Evolutionary conservation across 306 rosid species (phyloP).

Genomic region (Sophora flavescens): DNA sequence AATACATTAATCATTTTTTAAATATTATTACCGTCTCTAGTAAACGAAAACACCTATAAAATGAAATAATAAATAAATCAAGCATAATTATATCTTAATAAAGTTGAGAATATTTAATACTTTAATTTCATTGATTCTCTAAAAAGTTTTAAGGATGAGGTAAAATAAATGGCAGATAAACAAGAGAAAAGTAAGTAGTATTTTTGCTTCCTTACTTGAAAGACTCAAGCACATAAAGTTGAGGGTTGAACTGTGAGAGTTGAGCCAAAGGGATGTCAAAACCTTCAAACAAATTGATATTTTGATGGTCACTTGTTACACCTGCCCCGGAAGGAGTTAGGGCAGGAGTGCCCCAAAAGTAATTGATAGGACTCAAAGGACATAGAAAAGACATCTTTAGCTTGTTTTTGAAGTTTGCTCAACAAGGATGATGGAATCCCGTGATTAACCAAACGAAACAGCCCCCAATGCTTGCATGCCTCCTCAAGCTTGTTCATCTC

Average conservation of each 20-base stretch:
- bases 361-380: slow-evolving; percentile 53
- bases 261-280: slow-evolving; percentile 48
- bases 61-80: too few relatives aligned
- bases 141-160: too few relatives aligned
- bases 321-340: slow-evolving; percentile 55
- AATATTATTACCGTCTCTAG: too few relatives aligned
- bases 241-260: slow-evolving; percentile 48
- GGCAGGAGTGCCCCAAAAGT: slow-evolving; percentile 70
- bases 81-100: too few relatives aligned
- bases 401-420: slow-evolving; percentile 44
- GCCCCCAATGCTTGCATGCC: slow-evolving; percentile 67
- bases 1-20: too few relatives aligned
- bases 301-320: slow-evolving; percentile 30
- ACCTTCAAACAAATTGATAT: slow-evolving; percentile 64
- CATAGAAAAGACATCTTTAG: slow-evolving; percentile 48
- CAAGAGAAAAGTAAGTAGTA: neutral
- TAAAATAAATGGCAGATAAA: neutral
- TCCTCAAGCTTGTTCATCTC: slow-evolving; percentile 44
- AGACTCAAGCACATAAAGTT: slow-evolving; percentile 44
- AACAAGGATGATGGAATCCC: slow-evolving; percentile 61
- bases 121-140: too few relatives aligned
- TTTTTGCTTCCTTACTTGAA: slow-evolving; percentile 46
- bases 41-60: too few relatives aligned
- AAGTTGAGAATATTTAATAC: too few relatives aligned
- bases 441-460: slow-evolving; percentile 72